Percentiles rank a stretch among this genome's conserved stretches.
Conservation (phyloP, 2,329 filamentous ascomycete genomes). For the Curvularia hawaiiensis region DNA sequence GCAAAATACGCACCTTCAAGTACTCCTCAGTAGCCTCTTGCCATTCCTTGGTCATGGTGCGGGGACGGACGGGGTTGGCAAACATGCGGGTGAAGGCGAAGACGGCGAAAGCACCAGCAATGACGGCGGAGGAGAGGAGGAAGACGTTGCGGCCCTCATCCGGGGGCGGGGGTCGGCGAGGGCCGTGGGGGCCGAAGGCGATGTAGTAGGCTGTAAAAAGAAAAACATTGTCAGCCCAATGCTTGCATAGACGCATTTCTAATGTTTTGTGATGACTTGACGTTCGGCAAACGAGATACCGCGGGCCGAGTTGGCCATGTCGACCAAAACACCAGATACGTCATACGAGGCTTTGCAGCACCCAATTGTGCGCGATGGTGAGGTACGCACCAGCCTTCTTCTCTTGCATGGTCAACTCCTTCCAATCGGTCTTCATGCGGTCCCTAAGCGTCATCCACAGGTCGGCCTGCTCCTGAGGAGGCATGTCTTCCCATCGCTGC, state of each 20-base stretch:
- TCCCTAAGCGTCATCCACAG: conserved; percentile 98
- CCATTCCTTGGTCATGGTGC: conserved; percentile 96
- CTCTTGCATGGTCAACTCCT: conserved; percentile 91
- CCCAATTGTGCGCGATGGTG: conserved; percentile 18
- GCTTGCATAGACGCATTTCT: conserved; percentile 16
- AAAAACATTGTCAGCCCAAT: conserved; percentile 27
- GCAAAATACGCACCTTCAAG: conserved; percentile 71
- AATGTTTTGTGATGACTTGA: conserved; percentile 19
- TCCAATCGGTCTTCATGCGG: conserved; percentile 98
- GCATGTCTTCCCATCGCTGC: conserved; percentile 99
- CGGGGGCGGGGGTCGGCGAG: conserved; percentile 80
- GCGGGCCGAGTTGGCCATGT: conserved; percentile 28
- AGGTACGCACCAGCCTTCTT: conserved; percentile 94
- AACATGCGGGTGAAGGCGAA: conserved; percentile 75
- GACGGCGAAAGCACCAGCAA: conserved; percentile 69
- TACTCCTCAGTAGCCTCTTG: conserved; percentile 95
- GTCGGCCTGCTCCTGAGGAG: conserved; percentile 98
- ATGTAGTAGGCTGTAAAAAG: conserved; percentile 92
- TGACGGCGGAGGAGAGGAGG: conserved; percentile 71
- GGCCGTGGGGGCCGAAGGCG: conserved; percentile 95
- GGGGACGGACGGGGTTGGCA: conserved; percentile 68
- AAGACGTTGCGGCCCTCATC: conserved; percentile 83
- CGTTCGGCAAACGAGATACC: conserved; percentile 17
- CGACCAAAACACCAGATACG: conserved; percentile 34
- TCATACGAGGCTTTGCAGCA: conserved; percentile 31